Base-by-base conservation (phyloP, 2,329 filamentous ascomycete species). In the Aspergillus pseudoglaucus region DNA sequence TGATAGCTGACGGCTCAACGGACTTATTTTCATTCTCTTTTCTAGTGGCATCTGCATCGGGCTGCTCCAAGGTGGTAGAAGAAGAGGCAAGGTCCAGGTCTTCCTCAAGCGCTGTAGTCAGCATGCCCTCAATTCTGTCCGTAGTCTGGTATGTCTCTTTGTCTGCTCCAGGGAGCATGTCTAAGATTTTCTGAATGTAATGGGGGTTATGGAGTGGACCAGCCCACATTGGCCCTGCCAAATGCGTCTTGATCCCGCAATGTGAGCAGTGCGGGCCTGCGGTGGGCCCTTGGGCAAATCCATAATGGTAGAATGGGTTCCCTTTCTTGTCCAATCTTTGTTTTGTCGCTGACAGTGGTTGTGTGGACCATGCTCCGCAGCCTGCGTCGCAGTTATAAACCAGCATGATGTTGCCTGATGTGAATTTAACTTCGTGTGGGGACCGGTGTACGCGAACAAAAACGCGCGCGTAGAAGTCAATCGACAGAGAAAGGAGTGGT, bases 201-300 rank as follows among this genome's bases (percentile, higher is more conserved):
- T 83, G 80, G 6, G 82, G 78, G 40, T 90, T 90, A 68, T 98
- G 93, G 7, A 98, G 74, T 17, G 86, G 87, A 1, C 93, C 93
- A 30, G 82, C 90, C 73, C 90, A 98, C 91, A 98, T 97, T 0
- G 93, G 93, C 1, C 93, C 93, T 4, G 83, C 86, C 12, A 97
- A 67, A 67, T 97, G 93, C 70, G 85, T 94, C 64, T 86, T 91
- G 62, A 80, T 83, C 7, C 85, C 87, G 64, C 93, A 98, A 65
- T 97, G 89, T 50, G 83, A 78, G 67, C 93, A 98, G 35, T 76
- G 71, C 14, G 78, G 75, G 48, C 82, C 78, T 3, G 80, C 73
- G 0, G 80, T 78, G 1, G 90, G 89, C 0, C 78, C 90, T 60
- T 85, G 77, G 0, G 85, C 80, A 53, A 90, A 82, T 0, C 78